Evolutionary conservation across 257 asterid genomes (phyloP), one percentile per base, ranked within the genome.

Genomic region (Verbena officinalis): DNA sequence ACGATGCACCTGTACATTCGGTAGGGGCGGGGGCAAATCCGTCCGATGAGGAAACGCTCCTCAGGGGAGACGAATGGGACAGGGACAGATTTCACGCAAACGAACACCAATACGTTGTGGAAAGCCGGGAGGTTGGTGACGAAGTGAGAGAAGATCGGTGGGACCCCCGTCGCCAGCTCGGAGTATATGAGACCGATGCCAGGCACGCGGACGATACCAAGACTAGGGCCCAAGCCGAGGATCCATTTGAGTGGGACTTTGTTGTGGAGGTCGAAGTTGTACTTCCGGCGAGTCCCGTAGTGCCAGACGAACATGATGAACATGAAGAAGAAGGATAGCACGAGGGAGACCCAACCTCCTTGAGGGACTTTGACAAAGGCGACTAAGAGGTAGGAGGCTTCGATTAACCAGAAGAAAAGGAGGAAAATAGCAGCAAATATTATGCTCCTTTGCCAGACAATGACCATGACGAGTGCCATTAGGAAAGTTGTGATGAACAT

Each of bases 51-150:
- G 75, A 84, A 93, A 33, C 99, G 88, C 61, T 93, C 97, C 75
- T 90, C 96, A 4, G 88, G 81, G 1, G 97, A 75, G 60, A 93
- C 96, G 38, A 75, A 79, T 2, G 99, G 99, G 33, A 87, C 95
- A 0, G 95, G 99, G 23, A 90, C 95, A 2, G 80, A 93, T 68
- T 93, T 93, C 33, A 93, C 95, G 13, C 97, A 93, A 12, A 93
- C 97, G 27, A 93, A 90, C 9, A 93, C 97, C 78, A 90, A 75
- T 12, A 93, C 95, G 4, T 80, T 84, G 55, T 93, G 96, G 48
- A 93, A 93, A 50, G 99, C 99, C 2, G 99, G 99, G 42, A 93
- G 97, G 62, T 93, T 93, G 0, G 97, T 93, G 14, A 93, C 95
- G 14, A 93, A 90, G 65, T 90, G 97, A 0, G 99, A 90, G 82